Percentiles rank a stretch among this genome's conserved stretches.
Evolutionary conservation across 202 grass and related monocot species (phyloP).

Genomic region (Zizania palustris): DNA sequence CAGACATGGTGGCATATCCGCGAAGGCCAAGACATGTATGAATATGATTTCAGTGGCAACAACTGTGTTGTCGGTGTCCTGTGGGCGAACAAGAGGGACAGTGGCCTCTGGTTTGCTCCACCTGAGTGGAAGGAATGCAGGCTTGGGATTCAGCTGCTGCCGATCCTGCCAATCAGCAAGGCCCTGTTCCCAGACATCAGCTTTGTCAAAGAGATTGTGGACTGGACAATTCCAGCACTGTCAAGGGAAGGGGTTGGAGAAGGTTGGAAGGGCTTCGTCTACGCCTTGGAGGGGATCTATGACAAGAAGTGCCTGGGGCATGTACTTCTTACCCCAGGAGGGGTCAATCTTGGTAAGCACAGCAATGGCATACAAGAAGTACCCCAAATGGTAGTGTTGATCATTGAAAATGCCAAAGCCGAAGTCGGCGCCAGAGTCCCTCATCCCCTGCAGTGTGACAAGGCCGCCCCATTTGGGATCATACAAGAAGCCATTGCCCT

Average conservation of each 20-base stretch:
- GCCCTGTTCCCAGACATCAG: conserved; percentile 64
- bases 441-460: conserved; percentile 67
- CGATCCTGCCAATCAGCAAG: conserved; percentile 75
- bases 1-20: conserved; percentile 93
- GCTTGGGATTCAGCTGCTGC: conserved; percentile 80
- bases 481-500: conserved; percentile 79
- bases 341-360: conserved; percentile 87
- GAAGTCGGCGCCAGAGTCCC: conserved; percentile 77
- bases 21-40: conserved; percentile 59
- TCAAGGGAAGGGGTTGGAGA: conserved; percentile 73
- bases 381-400: conserved; percentile 96
- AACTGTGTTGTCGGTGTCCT: conserved; percentile 77
- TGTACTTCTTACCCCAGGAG: conserved; percentile 81
- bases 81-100: conserved; percentile 97
- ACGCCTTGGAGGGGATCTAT: conserved; percentile 82
- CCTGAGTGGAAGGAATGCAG: conserved; percentile 84
- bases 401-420: conserved; percentile 94
- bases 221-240: conserved; percentile 69
- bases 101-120: conserved; percentile 93
- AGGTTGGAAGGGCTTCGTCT: conserved; percentile 97
- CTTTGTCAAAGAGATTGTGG: conserved; percentile 73
- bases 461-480: conserved; percentile 85
- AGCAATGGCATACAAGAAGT: conserved; percentile 90
- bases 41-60: conserved; percentile 68
- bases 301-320: conserved; percentile 69